These are phyloP conservation scores for Zoysia matrella DNA, from an alignment of 202 grass and related monocot genomes.

Conservation along the genomic window DNA sequence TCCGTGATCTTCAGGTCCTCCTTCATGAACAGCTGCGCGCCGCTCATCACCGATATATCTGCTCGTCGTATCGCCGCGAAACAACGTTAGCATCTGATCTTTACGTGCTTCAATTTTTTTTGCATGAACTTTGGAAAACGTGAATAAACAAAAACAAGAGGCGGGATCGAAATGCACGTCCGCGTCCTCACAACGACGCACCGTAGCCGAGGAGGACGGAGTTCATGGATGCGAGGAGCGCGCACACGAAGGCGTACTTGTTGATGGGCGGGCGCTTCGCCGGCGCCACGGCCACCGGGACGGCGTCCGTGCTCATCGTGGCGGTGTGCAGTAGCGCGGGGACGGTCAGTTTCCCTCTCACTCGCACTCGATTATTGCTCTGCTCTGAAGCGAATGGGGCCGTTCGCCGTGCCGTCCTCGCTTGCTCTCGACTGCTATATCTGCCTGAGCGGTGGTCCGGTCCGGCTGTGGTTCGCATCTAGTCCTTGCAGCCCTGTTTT, in stretches of 20 bases:
- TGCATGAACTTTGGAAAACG: not conserved
- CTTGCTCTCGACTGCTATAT: not conserved
- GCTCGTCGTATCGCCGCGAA: not conserved
- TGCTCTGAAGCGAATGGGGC: not conserved
- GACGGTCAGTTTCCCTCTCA: not conserved
- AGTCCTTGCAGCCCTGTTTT: constrained; percentile 35
- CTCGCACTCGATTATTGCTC: constrained; percentile 40
- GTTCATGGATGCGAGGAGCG: constrained; percentile 85
- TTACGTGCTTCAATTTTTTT: not conserved
- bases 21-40: constrained; percentile 75
- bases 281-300: constrained; percentile 53
- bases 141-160: not conserved
- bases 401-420: not conserved
- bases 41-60: constrained; percentile 98
- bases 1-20: constrained; percentile 79
- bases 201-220: constrained; percentile 84
- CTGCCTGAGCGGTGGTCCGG: constrained; percentile 3
- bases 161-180: not conserved
- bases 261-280: constrained; percentile 64
- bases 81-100: no score
- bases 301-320: constrained; percentile 42
- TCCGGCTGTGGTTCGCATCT: constrained; percentile 6
- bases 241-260: constrained; percentile 76
- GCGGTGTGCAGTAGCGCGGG: not conserved
- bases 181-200: constrained; percentile 5